Base-by-base conservation (phyloP, 176 grass and related monocot genomes). In the Cenchrus fungigraminus region DNA sequence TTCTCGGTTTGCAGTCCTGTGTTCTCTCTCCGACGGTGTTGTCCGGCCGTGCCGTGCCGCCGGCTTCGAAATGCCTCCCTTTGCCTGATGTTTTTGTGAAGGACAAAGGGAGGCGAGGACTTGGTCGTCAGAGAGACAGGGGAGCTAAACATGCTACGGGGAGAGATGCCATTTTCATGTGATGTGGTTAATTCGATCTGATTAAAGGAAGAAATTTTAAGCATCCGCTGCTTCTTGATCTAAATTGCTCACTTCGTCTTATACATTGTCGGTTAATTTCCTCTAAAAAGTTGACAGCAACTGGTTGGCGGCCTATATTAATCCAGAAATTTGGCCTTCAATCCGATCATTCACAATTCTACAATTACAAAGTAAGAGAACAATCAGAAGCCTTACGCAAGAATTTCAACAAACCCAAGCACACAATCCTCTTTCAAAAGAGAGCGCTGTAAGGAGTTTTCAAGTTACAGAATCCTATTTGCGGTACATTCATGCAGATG, bases 61-160 rank as follows among this genome's bases (percentile, higher is more conserved):
- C 46, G 14, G 46, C 49, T 73, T 55, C 47, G 7, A 45, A 15
- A 43, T 22, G 47, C 32, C 46, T 47, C n/a, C 83, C 82, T 65
- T 56, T 43, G 64, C 67, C 83, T 61, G 37, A 51, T 70, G 32
- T 77, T 89, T 89, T 85, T 77, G 71, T 76, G 47, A 54, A 77
- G 70, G 83, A 34, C 71, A 22, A 76, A 76, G 63, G 71, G 63
- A 45, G 61, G 15, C 6, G 10, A 47, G 40, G 75, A 34, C 49
- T 14, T 7, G 15, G n/a, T 34, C 15, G 66, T 15, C 53, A 22
- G 44, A 60, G 72, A 13, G 4, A 46, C 19, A 71, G 80, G 73
- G 5, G 49, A 51, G 49, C 22, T 42, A 47, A 57, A 43, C 37
- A 57, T 73, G 54, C 12, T 29, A 50, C 14, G 14, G 9, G 50